Evolutionary conservation across 1,284 basidiomycete species (phyloP), one percentile per base, ranked within the genome.

Genomic region (Ceratobasidium sp.): DNA sequence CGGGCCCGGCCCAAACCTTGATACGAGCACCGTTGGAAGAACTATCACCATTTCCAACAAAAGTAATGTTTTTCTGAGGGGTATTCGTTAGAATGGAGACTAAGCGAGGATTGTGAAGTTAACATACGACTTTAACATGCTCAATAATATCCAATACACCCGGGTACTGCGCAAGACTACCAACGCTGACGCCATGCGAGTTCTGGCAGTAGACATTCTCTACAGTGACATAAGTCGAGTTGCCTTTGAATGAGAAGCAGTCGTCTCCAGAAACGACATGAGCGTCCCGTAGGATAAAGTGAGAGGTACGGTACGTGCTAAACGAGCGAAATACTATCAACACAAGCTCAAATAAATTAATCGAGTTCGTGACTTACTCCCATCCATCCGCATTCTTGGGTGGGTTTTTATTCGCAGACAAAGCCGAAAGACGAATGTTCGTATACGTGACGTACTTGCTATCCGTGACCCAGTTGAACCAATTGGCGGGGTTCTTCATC

Each of bases 211-310:
- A 70, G 23, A 77, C 54, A 57, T 79, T 74, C 40, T 66, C 48
- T 6, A 73, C 75, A 5, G 70, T 68, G n/a, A 79, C 61, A 33
- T 78, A 71, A 12, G 76, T 77, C 20, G 68, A 70, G 28, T 77
- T 77, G 20, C 65, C 56, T n/a, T 79, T 79, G 70, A 68, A 78
- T 6, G 76, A 61, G 68, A 79, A 67, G 57, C 78, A 79, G 50
- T 79, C 78, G 52, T 79, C 78, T 1, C 78, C 78, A 44, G 70
- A 75, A 38, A 78, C 70, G 28, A 79, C 71, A 26, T 67, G 65
- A 15, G 70, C 54, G 12, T 77, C 57, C n/a, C 48, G 56, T 33
- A 78, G 61, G 26, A 68, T 26, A 13, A 79, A 77, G 44, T 78
- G 64, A 1, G 71, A 71, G 28, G 65, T 67, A n/a, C 70, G 57